Evolutionary conservation across 768 basidiomycete genomes (phyloP), one percentile per base, ranked within the genome.

Genomic region (Phylloporus scabripes): DNA sequence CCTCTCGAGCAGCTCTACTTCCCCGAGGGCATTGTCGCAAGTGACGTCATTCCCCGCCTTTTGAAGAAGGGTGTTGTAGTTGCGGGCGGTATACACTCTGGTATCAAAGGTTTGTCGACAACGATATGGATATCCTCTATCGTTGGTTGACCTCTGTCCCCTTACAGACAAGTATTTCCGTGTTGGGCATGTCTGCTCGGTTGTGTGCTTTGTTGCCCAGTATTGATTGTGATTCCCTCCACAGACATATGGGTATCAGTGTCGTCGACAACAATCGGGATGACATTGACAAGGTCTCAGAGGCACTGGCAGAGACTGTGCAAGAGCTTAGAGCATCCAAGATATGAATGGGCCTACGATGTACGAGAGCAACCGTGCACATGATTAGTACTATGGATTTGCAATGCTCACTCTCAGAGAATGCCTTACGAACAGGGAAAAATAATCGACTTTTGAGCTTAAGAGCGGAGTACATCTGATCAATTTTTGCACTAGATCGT

Each of bases 211-310:
- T 32, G 48, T 26, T 47, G 6, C 37, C 39, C 50, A 12, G 23
- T 31, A 5, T 6, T 18, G 37, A 36, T 53, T 54, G 10, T 23
- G 58, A 39, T 5, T 24, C 0, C 38, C 36, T 42, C 21, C 38
- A 39, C 56, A 85, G 86, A 28, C 94, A 96, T 66, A 95, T 97
- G 92, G 94, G 94, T 44, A 65, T 85, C 48, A 83, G 85, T n/a
- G 93, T 79, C 18, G 82, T 87, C 7, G 80, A 92, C 50, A 45
- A 70, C 20, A 58, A 75, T 49, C 75, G 92, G 46, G 84, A 80
- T 0, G 93, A 97, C 63, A 64, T 95, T 11, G 83, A 90, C 57
- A 82, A 70, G 61, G 71, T 96, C 48, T 72, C 91, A 39, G 67
- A 71, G 12, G 81, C 81, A 5, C 64, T 96, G 64, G 76, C 75